These are phyloP conservation scores for Daldinia decipiens DNA, from an alignment of 495 filamentous ascomycete genomes.

Conservation along the genomic window DNA sequence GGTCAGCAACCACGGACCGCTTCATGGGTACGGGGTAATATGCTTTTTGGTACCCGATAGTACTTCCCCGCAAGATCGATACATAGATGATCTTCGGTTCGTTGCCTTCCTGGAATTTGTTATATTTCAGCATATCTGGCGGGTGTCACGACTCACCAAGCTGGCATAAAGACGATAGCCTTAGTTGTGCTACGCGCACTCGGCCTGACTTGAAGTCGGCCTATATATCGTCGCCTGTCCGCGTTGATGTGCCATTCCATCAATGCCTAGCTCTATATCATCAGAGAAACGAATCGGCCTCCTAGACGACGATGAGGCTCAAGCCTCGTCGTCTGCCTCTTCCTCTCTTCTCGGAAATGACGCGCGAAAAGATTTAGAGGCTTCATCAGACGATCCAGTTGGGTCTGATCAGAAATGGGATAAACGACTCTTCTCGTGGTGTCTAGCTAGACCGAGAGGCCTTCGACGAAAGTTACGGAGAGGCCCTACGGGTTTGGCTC, in stretches of 20 bases:
- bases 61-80: slow-evolving; percentile 4
- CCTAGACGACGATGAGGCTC: slow-evolving; percentile 37
- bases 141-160: slow-evolving; percentile 19
- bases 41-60: slow-evolving; percentile 17
- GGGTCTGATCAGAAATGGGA: slow-evolving; percentile 28
- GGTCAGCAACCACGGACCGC: not conserved
- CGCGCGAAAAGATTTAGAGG: slow-evolving; percentile 26
- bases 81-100: slow-evolving; percentile 1
- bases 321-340: slow-evolving; percentile 32
- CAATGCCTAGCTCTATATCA: slow-evolving; percentile 39
- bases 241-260: slow-evolving; percentile 25
- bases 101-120: not conserved
- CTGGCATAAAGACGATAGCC: slow-evolving; percentile 18
- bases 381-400: not conserved
- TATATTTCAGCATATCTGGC: slow-evolving; percentile 4
- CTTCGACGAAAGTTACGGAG: slow-evolving; percentile 36
- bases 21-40: slow-evolving; percentile 11
- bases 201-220: slow-evolving; percentile 7
- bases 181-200: slow-evolving; percentile 25
- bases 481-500: slow-evolving; percentile 17
- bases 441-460: slow-evolving; percentile 25
- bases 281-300: slow-evolving; percentile 34
- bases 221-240: not conserved
- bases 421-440: slow-evolving; percentile 29
- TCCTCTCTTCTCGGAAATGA: slow-evolving; percentile 32